A percentile compares a stretch with the other conserved stretches of the same genome.
These are phyloP conservation scores for Boletus subparvulus DNA, from an alignment of 768 basidiomycete species.

Conservation along the genomic window DNA sequence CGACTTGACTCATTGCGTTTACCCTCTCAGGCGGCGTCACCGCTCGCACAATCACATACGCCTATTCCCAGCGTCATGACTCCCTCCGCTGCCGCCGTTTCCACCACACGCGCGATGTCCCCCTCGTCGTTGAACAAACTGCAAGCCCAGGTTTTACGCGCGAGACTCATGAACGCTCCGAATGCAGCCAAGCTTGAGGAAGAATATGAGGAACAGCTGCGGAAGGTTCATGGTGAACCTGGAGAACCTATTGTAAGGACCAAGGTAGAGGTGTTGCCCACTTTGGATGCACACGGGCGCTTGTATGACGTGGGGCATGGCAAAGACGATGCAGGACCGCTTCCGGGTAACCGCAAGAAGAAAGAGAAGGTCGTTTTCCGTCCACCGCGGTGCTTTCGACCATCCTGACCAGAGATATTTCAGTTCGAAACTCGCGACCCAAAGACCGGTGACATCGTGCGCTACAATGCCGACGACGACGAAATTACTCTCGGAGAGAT, in stretches of 20 bases:
- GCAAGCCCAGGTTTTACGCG: constrained; percentile 90
- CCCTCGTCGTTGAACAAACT: constrained; percentile 85
- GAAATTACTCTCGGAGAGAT: constrained; percentile 83
- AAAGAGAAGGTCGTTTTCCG: constrained; percentile 57
- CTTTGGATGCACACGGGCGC: constrained; percentile 77
- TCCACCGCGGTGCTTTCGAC: not conserved
- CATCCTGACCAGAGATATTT: not conserved
- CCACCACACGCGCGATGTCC: constrained; percentile 52
- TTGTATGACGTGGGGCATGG: constrained; percentile 90
- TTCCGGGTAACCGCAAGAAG: constrained; percentile 75
- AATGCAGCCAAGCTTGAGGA: constrained; percentile 76
- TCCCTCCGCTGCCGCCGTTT: constrained; percentile 45
- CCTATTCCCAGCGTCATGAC: constrained; percentile 92
- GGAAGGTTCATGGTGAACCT: constrained; percentile 46
- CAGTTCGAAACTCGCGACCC: constrained; percentile 88
- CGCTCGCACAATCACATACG: constrained; percentile 63
- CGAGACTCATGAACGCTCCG: constrained; percentile 81
- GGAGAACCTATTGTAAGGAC: constrained; percentile 44
- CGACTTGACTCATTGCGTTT: constrained; percentile 63
- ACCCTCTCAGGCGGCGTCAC: constrained; percentile 59
- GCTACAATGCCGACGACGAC: constrained; percentile 92
- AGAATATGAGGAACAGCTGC: constrained; percentile 77
- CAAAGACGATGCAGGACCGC: constrained; percentile 50
- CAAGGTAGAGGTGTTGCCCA: constrained; percentile 83
- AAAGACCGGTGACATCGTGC: constrained; percentile 85